Percentiles rank a stretch among this genome's conserved stretches.
Evolutionary conservation across 257 asterid species (phyloP).

Genomic region (Solanum phureja): DNA sequence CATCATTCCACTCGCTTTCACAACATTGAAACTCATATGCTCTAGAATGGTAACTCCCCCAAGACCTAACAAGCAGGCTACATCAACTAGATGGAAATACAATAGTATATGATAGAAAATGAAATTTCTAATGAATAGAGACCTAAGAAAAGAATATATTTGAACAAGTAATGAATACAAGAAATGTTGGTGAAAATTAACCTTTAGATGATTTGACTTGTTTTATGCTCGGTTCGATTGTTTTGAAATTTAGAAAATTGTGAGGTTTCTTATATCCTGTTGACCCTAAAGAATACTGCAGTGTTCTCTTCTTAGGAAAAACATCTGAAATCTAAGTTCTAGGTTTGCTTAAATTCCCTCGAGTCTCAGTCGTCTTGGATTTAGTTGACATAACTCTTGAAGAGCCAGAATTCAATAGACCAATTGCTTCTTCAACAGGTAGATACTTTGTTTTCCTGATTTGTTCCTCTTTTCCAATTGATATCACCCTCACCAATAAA

Average conservation of each 20-base stretch:
- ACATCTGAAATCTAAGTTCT: no score
- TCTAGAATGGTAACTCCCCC: slow-evolving; percentile 2
- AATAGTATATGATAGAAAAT: neutral
- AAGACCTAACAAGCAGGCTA: slow-evolving; percentile 20
- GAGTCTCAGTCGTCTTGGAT: neutral
- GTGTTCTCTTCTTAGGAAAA: no score
- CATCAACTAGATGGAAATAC: neutral
- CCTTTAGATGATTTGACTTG: neutral
- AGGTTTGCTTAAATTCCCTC: no score
- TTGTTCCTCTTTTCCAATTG: slow-evolving; percentile 26
- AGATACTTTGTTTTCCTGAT: slow-evolving; percentile 41
- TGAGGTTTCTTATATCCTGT: no score
- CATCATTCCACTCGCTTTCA: slow-evolving; percentile 2
- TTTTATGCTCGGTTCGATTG: neutral
- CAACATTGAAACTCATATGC: slow-evolving; percentile 4
- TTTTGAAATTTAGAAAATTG: neutral
- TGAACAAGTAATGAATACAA: neutral
- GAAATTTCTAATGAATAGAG: neutral
- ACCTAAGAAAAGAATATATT: neutral
- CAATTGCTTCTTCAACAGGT: slow-evolving; percentile 33
- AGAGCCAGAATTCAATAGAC: slow-evolving; percentile 9
- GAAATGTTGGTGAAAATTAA: neutral
- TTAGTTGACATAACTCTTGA: neutral
- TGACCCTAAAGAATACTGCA: no score
- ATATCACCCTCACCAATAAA: neutral